Percentiles rank a stretch among this genome's conserved stretches.
Evolutionary conservation across 1,284 basidiomycete species (phyloP).

Genomic region (Ceratobasidium sp.): DNA sequence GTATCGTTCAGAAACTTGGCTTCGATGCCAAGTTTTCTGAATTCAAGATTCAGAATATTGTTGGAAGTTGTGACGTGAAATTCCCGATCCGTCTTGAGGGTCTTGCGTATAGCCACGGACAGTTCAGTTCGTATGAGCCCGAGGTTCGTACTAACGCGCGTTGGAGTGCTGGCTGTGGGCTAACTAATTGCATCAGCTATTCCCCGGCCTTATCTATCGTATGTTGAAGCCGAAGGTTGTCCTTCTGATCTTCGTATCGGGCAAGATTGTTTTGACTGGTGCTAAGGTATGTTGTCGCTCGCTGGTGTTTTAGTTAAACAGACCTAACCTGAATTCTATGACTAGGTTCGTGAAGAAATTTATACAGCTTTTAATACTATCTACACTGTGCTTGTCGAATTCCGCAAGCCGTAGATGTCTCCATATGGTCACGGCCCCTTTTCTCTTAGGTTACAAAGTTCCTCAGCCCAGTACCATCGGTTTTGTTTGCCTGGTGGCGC

Average conservation of each 20-base stretch:
- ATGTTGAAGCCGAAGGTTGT: slow-evolving; percentile 99
- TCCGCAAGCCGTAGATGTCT: slow-evolving; percentile 77
- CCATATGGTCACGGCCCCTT: background rate
- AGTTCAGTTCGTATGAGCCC: slow-evolving; percentile 98
- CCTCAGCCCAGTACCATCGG: background rate
- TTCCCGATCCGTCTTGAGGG: slow-evolving; percentile 99
- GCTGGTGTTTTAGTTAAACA: background rate
- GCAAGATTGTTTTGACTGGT: slow-evolving; percentile 98
- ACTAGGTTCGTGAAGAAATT: slow-evolving; percentile 96
- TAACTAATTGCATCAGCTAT: slow-evolving; percentile 69
- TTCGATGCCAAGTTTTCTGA: slow-evolving; percentile 99
- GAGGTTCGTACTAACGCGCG: slow-evolving; percentile 69
- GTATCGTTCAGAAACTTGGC: slow-evolving; percentile 99
- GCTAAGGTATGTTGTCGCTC: slow-evolving; percentile 81
- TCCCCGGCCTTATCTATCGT: slow-evolving; percentile 99
- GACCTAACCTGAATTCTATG: slow-evolving; percentile 46
- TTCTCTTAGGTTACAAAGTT: slow-evolving; percentile 30
- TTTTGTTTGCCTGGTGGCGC: background rate
- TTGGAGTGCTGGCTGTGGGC: slow-evolving; percentile 53
- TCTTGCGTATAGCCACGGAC: slow-evolving; percentile 97
- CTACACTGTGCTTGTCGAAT: slow-evolving; percentile 93
- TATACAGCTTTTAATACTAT: slow-evolving; percentile 99
- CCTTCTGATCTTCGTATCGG: slow-evolving; percentile 97
- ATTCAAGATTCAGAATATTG: slow-evolving; percentile 99
- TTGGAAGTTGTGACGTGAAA: slow-evolving; percentile 98